Evolutionary conservation across 768 basidiomycete genomes (phyloP), one percentile per base, ranked within the genome.

Genomic region (Trametopsis cervina): DNA sequence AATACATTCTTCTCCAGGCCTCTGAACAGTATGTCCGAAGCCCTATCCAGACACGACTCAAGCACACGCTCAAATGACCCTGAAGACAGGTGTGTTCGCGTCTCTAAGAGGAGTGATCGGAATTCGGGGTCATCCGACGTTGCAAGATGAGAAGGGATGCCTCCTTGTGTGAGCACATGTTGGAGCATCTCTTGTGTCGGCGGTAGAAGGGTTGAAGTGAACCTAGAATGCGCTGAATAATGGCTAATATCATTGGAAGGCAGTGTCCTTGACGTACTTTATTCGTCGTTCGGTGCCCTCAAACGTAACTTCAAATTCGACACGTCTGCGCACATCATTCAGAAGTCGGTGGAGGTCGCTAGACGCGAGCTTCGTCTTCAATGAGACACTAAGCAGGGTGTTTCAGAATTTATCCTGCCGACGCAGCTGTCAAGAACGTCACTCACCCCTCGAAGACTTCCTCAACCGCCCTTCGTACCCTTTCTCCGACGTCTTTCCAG

Each of bases 391-490:
- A 12, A 27, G n/a, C n/a, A n/a, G n/a, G 18, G 43, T 10, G 58
- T 29, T 2, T 39, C 4, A 29, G 21, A 5, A 23, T 25, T 49
- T 3, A 11, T 15, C 33, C 33, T 55, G 22, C 42, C 20, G 0
- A 17, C 25, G 36, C 22, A 42, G 17, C 9, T 1, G 27, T 4
- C 17, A 9, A 11, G 4, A n/a, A n/a, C n/a, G n/a, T n/a, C n/a
- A 40, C 87, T 54, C 51, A 94, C 93, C 80, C 79, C 45, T 89
- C 83, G 49, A 96, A 89, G 0, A 88, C 89, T 49, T 84, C 83
- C 57, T 89, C 83, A 0, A 93, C 89, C 0, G 78, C 85, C 26
- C 75, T 66, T 55, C 82, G 67, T 0, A 93, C 86, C 33, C 88
- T 70, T 54, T 81, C 80, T 0, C 78, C 81, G 0, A 97, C 75